Evolutionary conservation across 2,329 filamentous ascomycete species (phyloP), one percentile per base, ranked within the genome.

Genomic region (Trichophyton verrucosum): DNA sequence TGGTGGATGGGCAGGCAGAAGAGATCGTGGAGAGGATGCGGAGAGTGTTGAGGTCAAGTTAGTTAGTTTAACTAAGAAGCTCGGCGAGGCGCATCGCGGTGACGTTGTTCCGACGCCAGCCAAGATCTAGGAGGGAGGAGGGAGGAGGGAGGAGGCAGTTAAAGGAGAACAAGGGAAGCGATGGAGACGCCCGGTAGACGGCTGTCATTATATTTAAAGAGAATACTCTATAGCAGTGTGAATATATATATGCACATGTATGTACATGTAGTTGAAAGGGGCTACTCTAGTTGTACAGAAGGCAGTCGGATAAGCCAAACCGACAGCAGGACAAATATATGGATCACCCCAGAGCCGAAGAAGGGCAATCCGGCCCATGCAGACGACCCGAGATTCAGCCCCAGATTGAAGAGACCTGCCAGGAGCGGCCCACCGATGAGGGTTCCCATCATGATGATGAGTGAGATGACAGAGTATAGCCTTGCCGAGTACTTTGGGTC

Each of bases 301-400:
- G 63, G 63, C 36, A 65, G 20, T 42, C 56, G 55, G 15, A 65
- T 57, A n/a, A 17, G 55, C 55, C 56, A 61, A 55, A 65, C 36
- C 9, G 61, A 60, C 9, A 62, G 36, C 6, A 33, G 46, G 58
- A 64, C 49, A 22, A 63, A 17, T 11, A 58, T 64, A 64, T 75
- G 75, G 20, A 73, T 62, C 1, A 67, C 61, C 27, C 72, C 69
- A 2, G 72, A 73, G 61, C 74, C 71, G 66, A 76, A 72, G 71
- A 75, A 81, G 0, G 79, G 77, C 42, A 80, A 62, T 4, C 79
- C 79, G 40, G 79, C 71, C 78, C 78, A 80, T 3, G 68, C 63
- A 6, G 46, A 27, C 3, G 73, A 74, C 1, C 78, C 78, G 6
- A 78, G 60, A 9, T 75, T 71, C 61, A 81, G 71, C 0, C 78